Conservation (phyloP, 2,329 filamentous ascomycete species). For the Knoxdaviesia proteae region DNA sequence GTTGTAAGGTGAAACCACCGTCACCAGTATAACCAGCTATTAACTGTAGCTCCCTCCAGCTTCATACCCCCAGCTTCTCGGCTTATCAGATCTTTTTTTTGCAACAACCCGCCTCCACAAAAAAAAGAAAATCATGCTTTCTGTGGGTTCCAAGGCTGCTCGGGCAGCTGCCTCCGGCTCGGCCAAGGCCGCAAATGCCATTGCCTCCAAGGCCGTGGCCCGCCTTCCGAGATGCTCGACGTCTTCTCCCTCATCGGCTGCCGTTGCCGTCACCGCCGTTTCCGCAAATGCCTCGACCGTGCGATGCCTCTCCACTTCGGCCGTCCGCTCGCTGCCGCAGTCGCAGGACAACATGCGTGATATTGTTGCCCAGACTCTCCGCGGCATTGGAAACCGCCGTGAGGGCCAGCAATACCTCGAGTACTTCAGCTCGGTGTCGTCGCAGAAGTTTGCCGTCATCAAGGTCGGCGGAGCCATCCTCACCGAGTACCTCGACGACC, state of each 20-base stretch:
- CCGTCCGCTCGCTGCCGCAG: conserved; percentile 6
- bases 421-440: conserved; percentile 90
- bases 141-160: too few relatives aligned
- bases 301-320: conserved; percentile 3
- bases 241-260: neutral
- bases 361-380: conserved; percentile 39
- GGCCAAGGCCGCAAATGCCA: conserved; percentile 2
- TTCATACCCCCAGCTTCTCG: too few relatives aligned
- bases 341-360: conserved; percentile 10
- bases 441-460: conserved; percentile 93
- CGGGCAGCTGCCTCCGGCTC: conserved; percentile 2
- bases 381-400: conserved; percentile 87
- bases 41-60: too few relatives aligned
- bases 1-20: too few relatives aligned
- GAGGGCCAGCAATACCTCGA: conserved; percentile 96
- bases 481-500: conserved; percentile 78
- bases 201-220: conserved; percentile 1
- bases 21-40: too few relatives aligned
- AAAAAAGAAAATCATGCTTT: too few relatives aligned
- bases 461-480: conserved; percentile 95
- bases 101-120: too few relatives aligned
- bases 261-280: neutral
- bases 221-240: conserved; percentile 1
- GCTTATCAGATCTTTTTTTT: too few relatives aligned
- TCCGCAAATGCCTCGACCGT: conserved; percentile 1